A percentile compares a stretch with the other conserved stretches of the same genome.
These are phyloP conservation scores for Pouteria campechiana DNA, from an alignment of 179 eudicot genomes.

Conservation along the genomic window DNA sequence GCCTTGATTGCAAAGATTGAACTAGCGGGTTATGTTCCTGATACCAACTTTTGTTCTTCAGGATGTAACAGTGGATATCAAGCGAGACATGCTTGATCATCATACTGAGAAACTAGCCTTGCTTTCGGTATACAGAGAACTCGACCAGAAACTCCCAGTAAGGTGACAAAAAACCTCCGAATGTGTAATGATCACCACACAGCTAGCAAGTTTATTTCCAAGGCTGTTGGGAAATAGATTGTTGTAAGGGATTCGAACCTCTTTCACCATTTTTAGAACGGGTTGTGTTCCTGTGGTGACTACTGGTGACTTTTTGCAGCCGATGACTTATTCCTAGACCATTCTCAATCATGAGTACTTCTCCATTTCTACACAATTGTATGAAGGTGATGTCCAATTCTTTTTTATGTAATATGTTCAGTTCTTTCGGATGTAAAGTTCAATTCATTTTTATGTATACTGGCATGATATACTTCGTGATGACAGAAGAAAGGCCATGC, in stretches of 20 bases:
- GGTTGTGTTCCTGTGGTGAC: constrained; percentile 7
- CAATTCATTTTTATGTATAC: too few species aligned
- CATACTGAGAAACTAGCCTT: constrained; percentile 12
- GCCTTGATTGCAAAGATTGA: neutral
- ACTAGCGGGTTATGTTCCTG: constrained; percentile 6
- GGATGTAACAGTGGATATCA: constrained; percentile 1
- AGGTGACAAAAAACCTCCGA: constrained; percentile 6
- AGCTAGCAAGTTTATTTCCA: constrained; percentile 9
- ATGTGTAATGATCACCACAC: constrained; percentile 6
- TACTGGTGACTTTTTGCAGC: constrained; percentile 5
- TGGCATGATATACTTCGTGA: too few species aligned
- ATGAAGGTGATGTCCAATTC: too few species aligned
- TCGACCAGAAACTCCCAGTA: constrained; percentile 1
- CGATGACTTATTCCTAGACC: too few species aligned
- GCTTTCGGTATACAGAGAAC: constrained; percentile 7
- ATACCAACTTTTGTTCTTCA: constrained; percentile 1
- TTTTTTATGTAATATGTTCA: too few species aligned
- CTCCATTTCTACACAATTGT: too few species aligned
- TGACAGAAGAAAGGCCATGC: too few species aligned
- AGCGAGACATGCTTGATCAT: constrained; percentile 4
- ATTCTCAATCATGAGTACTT: too few species aligned
- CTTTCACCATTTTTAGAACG: constrained; percentile 9
- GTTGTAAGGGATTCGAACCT: constrained; percentile 6
- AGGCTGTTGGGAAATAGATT: constrained; percentile 2
- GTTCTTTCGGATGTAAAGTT: too few species aligned